Conservation (phyloP, 257 asterid genomes). For the Solanum sparsipilum region DNA sequence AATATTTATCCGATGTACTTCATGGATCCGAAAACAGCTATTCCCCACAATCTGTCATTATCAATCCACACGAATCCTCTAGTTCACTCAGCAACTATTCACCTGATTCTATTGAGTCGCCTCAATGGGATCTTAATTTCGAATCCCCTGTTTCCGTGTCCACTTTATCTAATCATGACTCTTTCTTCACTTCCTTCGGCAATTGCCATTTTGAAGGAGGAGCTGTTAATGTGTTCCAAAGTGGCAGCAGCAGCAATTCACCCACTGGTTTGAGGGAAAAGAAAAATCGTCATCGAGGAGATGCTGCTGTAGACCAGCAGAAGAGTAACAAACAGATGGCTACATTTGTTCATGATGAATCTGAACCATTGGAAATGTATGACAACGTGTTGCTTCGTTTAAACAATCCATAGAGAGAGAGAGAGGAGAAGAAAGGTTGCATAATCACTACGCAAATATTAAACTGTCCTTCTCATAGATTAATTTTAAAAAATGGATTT, state of each 20-base stretch:
- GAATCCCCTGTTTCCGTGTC: neutral
- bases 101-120: neutral
- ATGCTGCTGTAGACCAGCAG: slow-evolving; percentile 1
- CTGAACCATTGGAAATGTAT: slow-evolving; percentile 18
- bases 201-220: neutral
- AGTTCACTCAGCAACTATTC: slow-evolving; percentile 1
- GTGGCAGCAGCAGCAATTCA: neutral
- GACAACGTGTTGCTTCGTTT: slow-evolving; percentile 25
- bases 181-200: neutral
- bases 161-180: neutral
- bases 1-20: slow-evolving; percentile 21
- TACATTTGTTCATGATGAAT: slow-evolving; percentile 12
- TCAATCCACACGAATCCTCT: neutral
- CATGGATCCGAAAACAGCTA: slow-evolving; percentile 1
- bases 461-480: no score
- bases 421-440: no score
- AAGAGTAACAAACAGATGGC: slow-evolving; percentile 26
- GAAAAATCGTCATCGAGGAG: slow-evolving; percentile 10
- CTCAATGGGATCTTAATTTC: slow-evolving; percentile 2
- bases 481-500: no score
- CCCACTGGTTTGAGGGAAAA: neutral
- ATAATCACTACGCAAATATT: no score
- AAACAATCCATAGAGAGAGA: neutral
- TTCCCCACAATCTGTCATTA: neutral
- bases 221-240: neutral